A percentile compares a stretch with the other conserved stretches of the same genome.
These are phyloP conservation scores for Hypomontagnella submonticulosa DNA, from an alignment of 495 filamentous ascomycete genomes.

Conservation along the genomic window DNA sequence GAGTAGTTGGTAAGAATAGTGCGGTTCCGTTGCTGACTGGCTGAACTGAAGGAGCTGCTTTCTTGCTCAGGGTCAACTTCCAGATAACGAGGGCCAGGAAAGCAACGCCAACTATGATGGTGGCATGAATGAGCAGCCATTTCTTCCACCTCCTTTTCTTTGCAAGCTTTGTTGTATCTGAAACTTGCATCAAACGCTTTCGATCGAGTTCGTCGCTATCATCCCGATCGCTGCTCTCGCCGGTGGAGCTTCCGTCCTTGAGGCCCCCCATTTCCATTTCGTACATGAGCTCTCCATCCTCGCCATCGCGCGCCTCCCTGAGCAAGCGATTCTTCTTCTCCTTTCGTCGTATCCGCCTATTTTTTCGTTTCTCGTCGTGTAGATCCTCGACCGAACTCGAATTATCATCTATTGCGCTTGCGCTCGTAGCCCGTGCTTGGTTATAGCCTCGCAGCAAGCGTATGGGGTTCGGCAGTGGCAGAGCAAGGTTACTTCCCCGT, in stretches of 20 bases:
- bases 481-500: conserved; percentile 55
- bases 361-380: conserved; percentile 62
- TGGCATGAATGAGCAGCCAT: conserved; percentile 64
- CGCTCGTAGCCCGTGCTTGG: conserved; percentile 48
- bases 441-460: conserved; percentile 52
- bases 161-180: conserved; percentile 56
- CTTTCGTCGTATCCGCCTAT: conserved; percentile 55
- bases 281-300: conserved; percentile 83
- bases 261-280: conserved; percentile 87
- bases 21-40: conserved; percentile 84
- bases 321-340: conserved; percentile 61
- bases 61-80: conserved; percentile 59
- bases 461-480: conserved; percentile 61
- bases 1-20: conserved; percentile 87
- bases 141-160: conserved; percentile 57
- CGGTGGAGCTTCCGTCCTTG: conserved; percentile 69
- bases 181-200: conserved; percentile 55
- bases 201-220: conserved; percentile 66
- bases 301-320: conserved; percentile 63
- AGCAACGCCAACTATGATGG: conserved; percentile 62
- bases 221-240: conserved; percentile 65
- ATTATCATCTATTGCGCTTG: conserved; percentile 47
- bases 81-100: conserved; percentile 62
- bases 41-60: conserved; percentile 26
- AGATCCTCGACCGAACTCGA: conserved; percentile 49